These are phyloP conservation scores for Hirsutella thompsonii DNA, from an alignment of 2,329 filamentous ascomycete genomes.

Conservation along the genomic window DNA sequence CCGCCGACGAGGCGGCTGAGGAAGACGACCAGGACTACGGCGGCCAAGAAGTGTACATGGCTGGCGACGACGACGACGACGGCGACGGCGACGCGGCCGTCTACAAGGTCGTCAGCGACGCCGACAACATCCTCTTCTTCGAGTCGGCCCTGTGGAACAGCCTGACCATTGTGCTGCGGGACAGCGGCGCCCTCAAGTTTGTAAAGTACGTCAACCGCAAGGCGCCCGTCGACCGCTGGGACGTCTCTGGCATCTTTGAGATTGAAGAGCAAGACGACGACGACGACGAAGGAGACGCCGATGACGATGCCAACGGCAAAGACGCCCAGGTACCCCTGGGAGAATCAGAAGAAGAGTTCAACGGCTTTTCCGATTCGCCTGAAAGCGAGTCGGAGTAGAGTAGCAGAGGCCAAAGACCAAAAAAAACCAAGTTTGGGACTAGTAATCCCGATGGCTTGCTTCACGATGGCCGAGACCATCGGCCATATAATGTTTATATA, in stretches of 20 bases:
- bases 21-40: conserved; percentile 44
- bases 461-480: no score
- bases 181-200: conserved; percentile 77
- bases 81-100: conserved; percentile 66
- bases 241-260: conserved; percentile 68
- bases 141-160: conserved; percentile 70
- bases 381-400: conserved; percentile 27
- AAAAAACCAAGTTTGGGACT: no score
- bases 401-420: no score
- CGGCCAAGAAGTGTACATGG: conserved; percentile 88
- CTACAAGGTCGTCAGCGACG: conserved; percentile 69
- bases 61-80: conserved; percentile 62
- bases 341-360: conserved; percentile 42
- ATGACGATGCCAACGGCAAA: conserved; percentile 21
- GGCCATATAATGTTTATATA: no score
- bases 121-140: conserved; percentile 56
- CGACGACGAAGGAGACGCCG: conserved; percentile 19
- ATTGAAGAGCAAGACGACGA: conserved; percentile 45
- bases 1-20: conserved; percentile 13
- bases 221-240: conserved; percentile 85
- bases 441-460: no score
- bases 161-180: conserved; percentile 77
- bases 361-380: conserved; percentile 37
- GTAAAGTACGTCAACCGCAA: conserved; percentile 86
- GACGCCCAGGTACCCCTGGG: conserved; percentile 13